Base-by-base conservation (phyloP, 108 stramenopile species). In the Cyclotella sp. region DNA sequence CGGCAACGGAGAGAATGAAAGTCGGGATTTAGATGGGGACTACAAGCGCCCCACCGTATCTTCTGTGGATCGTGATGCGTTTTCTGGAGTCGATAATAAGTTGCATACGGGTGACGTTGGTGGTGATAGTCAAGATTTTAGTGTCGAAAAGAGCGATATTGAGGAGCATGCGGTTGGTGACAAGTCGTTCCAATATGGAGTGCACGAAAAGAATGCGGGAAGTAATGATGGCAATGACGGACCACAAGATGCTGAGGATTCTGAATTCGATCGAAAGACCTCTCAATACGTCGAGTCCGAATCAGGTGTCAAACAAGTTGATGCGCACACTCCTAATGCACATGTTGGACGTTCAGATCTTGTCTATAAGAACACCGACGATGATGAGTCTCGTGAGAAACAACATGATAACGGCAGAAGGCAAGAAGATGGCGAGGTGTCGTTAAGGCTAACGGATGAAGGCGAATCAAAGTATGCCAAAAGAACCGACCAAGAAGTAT, bases 41-140 rank as follows among this genome's bases (percentile, higher is more conserved):
- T 21, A 58, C 49, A 19, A 51, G 3, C 49, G 19, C 3, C 19
- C 49, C n/a, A 51, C 34, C 34, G 34, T 34, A 5, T 34, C 34
- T 5, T 34, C 34, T 34, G 34, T 34, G 34, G 34, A 34, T 34
- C 34, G 34, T 34, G 34, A 34, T 34, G 34, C 34, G 2, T 34
- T 34, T 2, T 34, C 34, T 34, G 34, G 6, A 34, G 34, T 34
- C 9, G 47, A 49, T 3, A 3, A 49, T 9, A n/a, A n/a, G 47
- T 9, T 9, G 18, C 2, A 16, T 49, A n/a, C 6, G 3, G 47
- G 1, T 49, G 47, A 3, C 9, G 47, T n/a, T 49, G 47, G n/a
- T 49, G 9, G 47, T 49, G 47, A 49, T 49, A 62, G 61, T 62
- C 13, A 40, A 62, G 61, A 62, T 40, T 41, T 62, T 14, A 39